Percentiles rank a stretch among this genome's conserved stretches.
Evolutionary conservation across 2,329 filamentous ascomycete genomes (phyloP).

Genomic region (Beauveria sp.): DNA sequence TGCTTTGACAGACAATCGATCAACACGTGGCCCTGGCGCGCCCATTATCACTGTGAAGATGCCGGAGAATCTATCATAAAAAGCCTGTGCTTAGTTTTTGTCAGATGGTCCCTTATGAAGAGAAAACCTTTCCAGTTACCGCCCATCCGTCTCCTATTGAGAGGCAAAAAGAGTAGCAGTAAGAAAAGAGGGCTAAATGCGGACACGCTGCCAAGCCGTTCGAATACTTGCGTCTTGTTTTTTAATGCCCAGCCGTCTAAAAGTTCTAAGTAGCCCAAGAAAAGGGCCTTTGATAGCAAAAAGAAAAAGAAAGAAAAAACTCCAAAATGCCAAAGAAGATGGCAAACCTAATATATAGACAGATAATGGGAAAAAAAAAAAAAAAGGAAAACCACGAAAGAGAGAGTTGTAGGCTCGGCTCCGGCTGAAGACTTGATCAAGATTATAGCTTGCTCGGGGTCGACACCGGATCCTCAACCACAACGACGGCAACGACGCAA

Average conservation of each 20-base stretch:
- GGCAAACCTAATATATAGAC: not conserved
- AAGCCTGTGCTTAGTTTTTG: not conserved
- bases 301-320: not conserved
- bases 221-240: not conserved
- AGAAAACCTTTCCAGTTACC: not conserved
- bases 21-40: too few species aligned
- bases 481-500: constrained; percentile 73
- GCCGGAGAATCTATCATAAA: too few species aligned
- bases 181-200: not conserved
- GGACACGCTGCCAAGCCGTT: not conserved
- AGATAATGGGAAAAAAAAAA: not conserved
- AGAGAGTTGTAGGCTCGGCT: not conserved
- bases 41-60: too few species aligned
- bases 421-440: not conserved
- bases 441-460: constrained; percentile 27
- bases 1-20: too few species aligned
- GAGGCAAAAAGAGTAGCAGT: not conserved
- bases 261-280: not conserved
- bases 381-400: not conserved
- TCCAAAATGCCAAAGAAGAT: not conserved
- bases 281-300: not conserved
- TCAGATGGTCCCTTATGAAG: not conserved
- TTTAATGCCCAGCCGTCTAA: constrained; percentile 5
- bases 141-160: not conserved
- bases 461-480: constrained; percentile 43